These are phyloP conservation scores for Fusarium falciforme DNA, from an alignment of 2,329 filamentous ascomycete species.

Conservation along the genomic window DNA sequence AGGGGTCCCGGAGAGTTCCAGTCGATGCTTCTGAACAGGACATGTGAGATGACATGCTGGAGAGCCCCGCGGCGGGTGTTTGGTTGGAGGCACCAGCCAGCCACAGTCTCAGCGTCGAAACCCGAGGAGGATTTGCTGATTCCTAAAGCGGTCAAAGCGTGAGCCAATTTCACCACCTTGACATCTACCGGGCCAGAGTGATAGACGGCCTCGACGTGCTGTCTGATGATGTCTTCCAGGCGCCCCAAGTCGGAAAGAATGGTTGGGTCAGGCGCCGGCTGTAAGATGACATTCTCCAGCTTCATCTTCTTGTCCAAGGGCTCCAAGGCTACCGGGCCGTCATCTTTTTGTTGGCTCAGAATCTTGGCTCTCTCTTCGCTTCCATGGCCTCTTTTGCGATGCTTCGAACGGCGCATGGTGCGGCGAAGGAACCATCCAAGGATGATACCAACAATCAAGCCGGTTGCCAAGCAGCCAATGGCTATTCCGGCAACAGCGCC, in stretches of 20 bases:
- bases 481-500: background rate
- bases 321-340: background rate
- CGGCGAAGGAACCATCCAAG: background rate
- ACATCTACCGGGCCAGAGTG: background rate
- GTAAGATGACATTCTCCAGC: background rate
- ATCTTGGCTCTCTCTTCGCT: background rate
- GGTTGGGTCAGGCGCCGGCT: background rate
- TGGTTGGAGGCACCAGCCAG: background rate
- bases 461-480: background rate
- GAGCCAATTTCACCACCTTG: background rate
- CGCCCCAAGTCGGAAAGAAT: background rate
- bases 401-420: background rate
- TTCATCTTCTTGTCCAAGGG: background rate
- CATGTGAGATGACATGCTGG: background rate
- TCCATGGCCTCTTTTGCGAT: background rate
- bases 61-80: background rate
- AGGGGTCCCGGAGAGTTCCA: background rate
- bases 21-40: background rate
- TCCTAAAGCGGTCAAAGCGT: background rate
- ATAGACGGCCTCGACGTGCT: background rate
- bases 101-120: background rate
- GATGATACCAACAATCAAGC: background rate
- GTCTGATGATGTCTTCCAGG: background rate
- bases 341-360: background rate
- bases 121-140: background rate